Base-by-base conservation (phyloP, 108 stramenopile species). In the Skeletonema marinoi region DNA sequence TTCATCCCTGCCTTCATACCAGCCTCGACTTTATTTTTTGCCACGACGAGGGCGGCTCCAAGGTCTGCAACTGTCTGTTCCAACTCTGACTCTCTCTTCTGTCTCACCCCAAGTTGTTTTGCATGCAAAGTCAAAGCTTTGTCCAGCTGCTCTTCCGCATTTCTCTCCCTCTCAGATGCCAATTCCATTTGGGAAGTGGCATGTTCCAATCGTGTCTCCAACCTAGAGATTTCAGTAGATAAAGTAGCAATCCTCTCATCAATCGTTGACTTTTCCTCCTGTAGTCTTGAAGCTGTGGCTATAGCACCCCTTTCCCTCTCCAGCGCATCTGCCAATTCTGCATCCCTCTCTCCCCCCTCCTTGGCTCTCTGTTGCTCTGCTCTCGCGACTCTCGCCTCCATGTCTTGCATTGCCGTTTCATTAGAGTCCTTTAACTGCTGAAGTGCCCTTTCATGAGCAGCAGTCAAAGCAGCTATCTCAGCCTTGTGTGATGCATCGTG, bases 11-110 rank as follows among this genome's bases (percentile, higher is more conserved):
- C 48, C 35, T 42, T 66, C 65, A 75, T 56, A 29, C 69, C 36
- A 75, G 82, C 65, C 72, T 85, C 75, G 6, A 75, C 77, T 51
- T 81, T 85, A 54, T 32, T 68, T 56, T 81, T 77, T 3, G 85
- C 78, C 16, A 76, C 78, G 14, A 89, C 92, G 13, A 92, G 75
- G 4, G 94, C 92, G 17, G 94, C 89, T 33, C 88, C 91, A 33
- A 92, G 87, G 54, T 92, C 90, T 54, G 89, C 88, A n/a, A 95
- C 77, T 4, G 87, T 92, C 58, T 87, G 78, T 75, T 95, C 94
- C 48, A 95, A 71, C 66, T 93, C 91, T 19, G 85, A 67, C 68
- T 95, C 94, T 60, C 94, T 79, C 65, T 86, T 63, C 75, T 90
- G 65, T 35, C 94, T 78, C 59, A 90, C 84, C 33, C 84, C 85